phyloP scores from a whole-genome alignment of 495 filamentous ascomycete species.

The Terfezia claveryi region DNA sequence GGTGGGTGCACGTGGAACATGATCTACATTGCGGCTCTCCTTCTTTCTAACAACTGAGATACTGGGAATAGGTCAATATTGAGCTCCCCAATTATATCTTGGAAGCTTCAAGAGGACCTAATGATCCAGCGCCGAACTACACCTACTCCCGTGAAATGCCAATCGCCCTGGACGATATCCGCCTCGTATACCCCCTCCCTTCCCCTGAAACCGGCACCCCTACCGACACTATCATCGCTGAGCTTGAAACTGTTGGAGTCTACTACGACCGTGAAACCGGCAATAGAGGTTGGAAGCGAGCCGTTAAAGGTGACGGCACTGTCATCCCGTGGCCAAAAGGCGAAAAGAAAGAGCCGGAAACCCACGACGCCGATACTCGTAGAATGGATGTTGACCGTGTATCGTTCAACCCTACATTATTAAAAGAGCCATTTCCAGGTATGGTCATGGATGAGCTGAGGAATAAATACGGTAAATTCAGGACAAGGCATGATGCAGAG shows the following conservation, averaged over 20 bases:
- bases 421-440: constrained; percentile 55
- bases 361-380: constrained; percentile 44
- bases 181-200: constrained; percentile 53
- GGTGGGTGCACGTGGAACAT: constrained; percentile 27
- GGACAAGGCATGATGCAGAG: constrained; percentile 52
- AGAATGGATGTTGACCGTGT: constrained; percentile 50
- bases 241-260: constrained; percentile 30
- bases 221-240: constrained; percentile 52
- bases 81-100: constrained; percentile 33
- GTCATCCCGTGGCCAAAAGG: constrained; percentile 52
- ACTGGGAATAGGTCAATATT: constrained; percentile 5
- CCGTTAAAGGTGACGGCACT: constrained; percentile 38
- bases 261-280: constrained; percentile 27
- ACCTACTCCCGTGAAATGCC: constrained; percentile 25
- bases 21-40: background rate
- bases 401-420: constrained; percentile 55
- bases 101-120: constrained; percentile 17
- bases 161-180: constrained; percentile 45
- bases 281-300: constrained; percentile 25
- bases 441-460: constrained; percentile 70
- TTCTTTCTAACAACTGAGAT: background rate
- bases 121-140: constrained; percentile 21
- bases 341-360: constrained; percentile 26
- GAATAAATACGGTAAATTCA: constrained; percentile 63
- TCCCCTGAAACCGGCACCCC: constrained; percentile 39